Evolutionary conservation across 2,329 filamentous ascomycete genomes (phyloP).

Genomic region (Biscogniauxia sp.): DNA sequence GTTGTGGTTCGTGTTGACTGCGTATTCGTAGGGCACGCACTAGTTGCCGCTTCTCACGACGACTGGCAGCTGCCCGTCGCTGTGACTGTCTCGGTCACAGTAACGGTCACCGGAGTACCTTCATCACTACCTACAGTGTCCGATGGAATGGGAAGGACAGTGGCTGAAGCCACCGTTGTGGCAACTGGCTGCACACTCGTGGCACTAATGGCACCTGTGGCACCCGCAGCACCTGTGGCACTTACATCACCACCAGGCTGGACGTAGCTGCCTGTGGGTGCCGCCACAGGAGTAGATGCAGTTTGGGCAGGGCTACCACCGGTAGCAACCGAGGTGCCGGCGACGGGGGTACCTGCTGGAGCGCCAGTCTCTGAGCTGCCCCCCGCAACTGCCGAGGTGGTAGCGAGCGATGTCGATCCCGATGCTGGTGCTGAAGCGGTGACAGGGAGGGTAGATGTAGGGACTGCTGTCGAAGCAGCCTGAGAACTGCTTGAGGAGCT

Average conservation of each 20-base stretch:
- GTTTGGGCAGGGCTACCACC: conserved; percentile 2
- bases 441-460: neutral
- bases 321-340: conserved; percentile 9
- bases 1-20: conserved; percentile 15
- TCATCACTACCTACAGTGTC: conserved; percentile 7
- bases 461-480: neutral
- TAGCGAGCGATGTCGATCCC: neutral
- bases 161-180: conserved; percentile 7
- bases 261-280: conserved; percentile 22
- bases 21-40: conserved; percentile 7
- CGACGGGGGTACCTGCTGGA: conserved; percentile 6
- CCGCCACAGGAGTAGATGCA: conserved; percentile 8
- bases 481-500: neutral
- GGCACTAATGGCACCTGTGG: conserved; percentile 3
- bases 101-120: conserved; percentile 21
- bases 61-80: conserved; percentile 25
- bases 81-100: conserved; percentile 31
- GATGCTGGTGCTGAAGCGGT: neutral
- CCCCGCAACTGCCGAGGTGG: neutral
- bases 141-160: conserved; percentile 17
- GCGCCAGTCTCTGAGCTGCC: conserved; percentile 1
- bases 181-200: conserved; percentile 7
- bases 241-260: conserved; percentile 17
- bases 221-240: conserved; percentile 11
- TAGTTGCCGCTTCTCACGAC: conserved; percentile 20